Evolutionary conservation across 2,329 filamentous ascomycete genomes (phyloP).

Genomic region (Ilyonectria sp.): DNA sequence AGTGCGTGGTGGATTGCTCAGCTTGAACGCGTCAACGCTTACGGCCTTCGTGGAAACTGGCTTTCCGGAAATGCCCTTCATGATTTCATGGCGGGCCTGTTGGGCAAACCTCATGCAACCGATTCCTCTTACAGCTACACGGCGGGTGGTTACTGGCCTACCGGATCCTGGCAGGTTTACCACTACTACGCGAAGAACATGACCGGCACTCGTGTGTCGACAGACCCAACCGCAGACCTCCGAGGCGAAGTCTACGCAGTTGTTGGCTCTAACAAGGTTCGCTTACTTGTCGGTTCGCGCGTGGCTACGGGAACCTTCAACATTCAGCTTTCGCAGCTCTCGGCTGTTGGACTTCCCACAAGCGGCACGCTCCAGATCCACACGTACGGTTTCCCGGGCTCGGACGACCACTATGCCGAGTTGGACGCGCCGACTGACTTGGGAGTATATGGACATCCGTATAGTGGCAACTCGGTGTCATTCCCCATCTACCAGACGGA

Average conservation of each 20-base stretch:
- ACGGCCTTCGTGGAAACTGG: slow-evolving; percentile 64
- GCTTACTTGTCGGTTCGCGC: slow-evolving; percentile 11
- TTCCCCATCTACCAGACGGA: slow-evolving; percentile 14
- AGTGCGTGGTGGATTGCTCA: slow-evolving; percentile 63
- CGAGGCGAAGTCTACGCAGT: slow-evolving; percentile 12
- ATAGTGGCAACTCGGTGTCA: slow-evolving; percentile 11
- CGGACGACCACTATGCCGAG: slow-evolving; percentile 12
- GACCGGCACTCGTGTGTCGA: slow-evolving; percentile 15
- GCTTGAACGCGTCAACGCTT: slow-evolving; percentile 60
- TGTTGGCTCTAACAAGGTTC: slow-evolving; percentile 5
- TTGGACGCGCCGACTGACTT: slow-evolving; percentile 5
- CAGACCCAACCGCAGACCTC: slow-evolving; percentile 10
- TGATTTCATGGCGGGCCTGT: slow-evolving; percentile 59
- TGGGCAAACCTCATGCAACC: slow-evolving; percentile 21
- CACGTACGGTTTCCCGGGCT: slow-evolving; percentile 15
- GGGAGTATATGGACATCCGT: slow-evolving; percentile 16
- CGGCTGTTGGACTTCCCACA: slow-evolving; percentile 12
- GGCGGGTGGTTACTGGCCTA: slow-evolving; percentile 25
- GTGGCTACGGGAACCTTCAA: slow-evolving; percentile 15
- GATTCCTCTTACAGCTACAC: neutral
- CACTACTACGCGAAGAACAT: slow-evolving; percentile 32
- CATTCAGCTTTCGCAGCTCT: slow-evolving; percentile 3
- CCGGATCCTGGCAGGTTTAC: slow-evolving; percentile 36
- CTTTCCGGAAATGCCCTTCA: slow-evolving; percentile 56
- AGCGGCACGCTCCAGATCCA: slow-evolving; percentile 23